phyloP scores from a whole-genome alignment of 345 rosid genomes.

The Clarkia xantiana region DNA sequence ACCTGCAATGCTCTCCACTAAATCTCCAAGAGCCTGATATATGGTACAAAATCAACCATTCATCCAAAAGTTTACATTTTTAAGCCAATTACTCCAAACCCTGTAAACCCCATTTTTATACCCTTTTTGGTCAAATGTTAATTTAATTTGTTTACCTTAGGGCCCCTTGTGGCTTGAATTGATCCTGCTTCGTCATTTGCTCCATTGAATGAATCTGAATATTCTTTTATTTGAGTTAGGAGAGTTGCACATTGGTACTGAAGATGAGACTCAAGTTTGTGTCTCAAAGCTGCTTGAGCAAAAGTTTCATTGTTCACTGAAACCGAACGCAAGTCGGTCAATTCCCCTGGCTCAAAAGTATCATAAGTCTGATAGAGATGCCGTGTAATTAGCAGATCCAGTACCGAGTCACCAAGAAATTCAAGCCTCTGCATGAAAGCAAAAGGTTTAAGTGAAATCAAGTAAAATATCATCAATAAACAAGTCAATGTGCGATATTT shows the following conservation, averaged over 20 bases:
- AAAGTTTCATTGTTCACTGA: conserved; percentile 73
- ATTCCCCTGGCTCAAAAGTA: conserved; percentile 62
- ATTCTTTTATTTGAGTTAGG: conserved; percentile 42
- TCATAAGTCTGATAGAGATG: conserved; percentile 57
- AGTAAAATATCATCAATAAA: neutral
- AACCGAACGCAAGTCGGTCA: conserved; percentile 85
- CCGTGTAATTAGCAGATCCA: conserved; percentile 70
- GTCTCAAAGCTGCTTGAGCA: conserved; percentile 59
- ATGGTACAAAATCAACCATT: too few species aligned
- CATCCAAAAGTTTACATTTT: too few species aligned
- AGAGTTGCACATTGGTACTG: conserved; percentile 37
- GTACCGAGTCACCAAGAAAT: conserved; percentile 80
- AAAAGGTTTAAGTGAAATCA: neutral
- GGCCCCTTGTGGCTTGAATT: conserved; percentile 38
- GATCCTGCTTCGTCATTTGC: conserved; percentile 21
- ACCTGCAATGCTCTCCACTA: conserved; percentile 80
- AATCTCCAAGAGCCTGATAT: conserved; percentile 71
- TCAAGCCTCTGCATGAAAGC: conserved; percentile 62
- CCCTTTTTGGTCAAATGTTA: too few species aligned
- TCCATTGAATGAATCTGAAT: conserved; percentile 25
- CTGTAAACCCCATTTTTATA: too few species aligned
- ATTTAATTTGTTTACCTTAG: conserved; percentile 38
- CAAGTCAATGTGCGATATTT: neutral
- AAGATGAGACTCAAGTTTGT: conserved; percentile 45
- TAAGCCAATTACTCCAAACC: too few species aligned